Evolutionary conservation across 208 protist species (phyloP), one percentile per base, ranked within the genome.

Genomic region (Trypanosoma platydactyli): DNA sequence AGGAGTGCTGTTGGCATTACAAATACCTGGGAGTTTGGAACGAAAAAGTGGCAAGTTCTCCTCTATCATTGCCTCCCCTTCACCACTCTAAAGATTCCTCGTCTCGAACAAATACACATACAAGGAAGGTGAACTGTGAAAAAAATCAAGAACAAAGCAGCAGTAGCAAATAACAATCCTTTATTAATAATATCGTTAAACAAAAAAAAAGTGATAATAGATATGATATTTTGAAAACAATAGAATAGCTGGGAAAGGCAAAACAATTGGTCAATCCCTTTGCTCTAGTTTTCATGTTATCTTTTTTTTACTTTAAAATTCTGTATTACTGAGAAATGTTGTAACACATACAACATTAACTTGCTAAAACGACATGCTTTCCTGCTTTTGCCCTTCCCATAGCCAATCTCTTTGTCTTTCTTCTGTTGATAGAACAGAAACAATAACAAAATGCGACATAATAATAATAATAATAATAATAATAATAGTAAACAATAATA

Each of bases 31-130:
- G 5, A 73, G 62, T 64, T 95, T 95, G 4, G 82, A 73, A 12
- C 89, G 79, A 51, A 91, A 80, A 50, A 92, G 73, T 13, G 89
- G 86, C 16, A 95, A 77, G 42, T 92, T 82, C 54, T 92, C 84
- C 38, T 86, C 49, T 12, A 88, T 54, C 30, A 68, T 71, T 41
- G 56, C 62, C 42, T 33, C 61, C 44, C 41, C 27, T 72, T 46
- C 27, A 41, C 27, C 15, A 25, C 16, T 41, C n/a, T 45, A 50
- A 53, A 66, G 35, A n/a, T 16, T 16, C 7, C 7, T 16, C 40
- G 40, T 13, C 40, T 16, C 7, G 40, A 44, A 13, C 7, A 13
- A 18, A 7, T 13, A 65, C 9, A 20, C 29, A 15, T 1, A 41
- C 27, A 58, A 65, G 65, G 40, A 56, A 29, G 5, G 4, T 13